Conservation (phyloP, 768 basidiomycete genomes). For the Psilocybe tampanensis region DNA sequence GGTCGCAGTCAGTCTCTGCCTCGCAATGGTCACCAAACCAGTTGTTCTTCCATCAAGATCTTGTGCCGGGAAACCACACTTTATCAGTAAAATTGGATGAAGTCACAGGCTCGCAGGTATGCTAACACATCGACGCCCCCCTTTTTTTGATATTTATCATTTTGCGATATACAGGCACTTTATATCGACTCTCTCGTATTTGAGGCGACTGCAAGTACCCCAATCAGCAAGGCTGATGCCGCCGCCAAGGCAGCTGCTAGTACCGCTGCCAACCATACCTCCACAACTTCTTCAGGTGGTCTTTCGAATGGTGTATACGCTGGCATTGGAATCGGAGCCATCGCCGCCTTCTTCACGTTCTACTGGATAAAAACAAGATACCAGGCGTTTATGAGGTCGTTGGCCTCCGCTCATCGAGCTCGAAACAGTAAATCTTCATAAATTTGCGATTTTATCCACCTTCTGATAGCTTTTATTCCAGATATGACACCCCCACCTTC, state of each 20-base stretch:
- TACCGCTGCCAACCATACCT: not conserved
- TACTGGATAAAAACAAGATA: not conserved
- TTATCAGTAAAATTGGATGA: not conserved
- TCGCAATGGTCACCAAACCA: constrained; percentile 3
- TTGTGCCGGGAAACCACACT: constrained; percentile 1
- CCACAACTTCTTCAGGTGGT: not conserved
- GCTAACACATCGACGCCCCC: not conserved
- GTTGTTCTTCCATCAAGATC: constrained; percentile 6
- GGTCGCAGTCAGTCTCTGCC: not conserved
- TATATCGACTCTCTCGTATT: not conserved
- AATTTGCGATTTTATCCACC: not conserved
- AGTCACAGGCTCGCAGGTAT: constrained; percentile 4
- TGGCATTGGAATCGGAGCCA: not conserved
- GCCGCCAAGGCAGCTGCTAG: not conserved
- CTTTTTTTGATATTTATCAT: not conserved
- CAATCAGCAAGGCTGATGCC: not conserved
- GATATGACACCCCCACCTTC: not conserved
- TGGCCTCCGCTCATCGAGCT: not conserved
- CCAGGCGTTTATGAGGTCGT: not conserved
- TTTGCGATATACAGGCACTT: not conserved
- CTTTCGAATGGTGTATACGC: not conserved
- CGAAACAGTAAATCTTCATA: not conserved
- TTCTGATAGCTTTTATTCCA: not conserved
- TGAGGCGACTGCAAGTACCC: not conserved
- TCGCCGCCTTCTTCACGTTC: not conserved